Evolutionary conservation across 768 basidiomycete genomes (phyloP), one percentile per base, ranked within the genome.

Genomic region (Asterophora lycoperdoides): DNA sequence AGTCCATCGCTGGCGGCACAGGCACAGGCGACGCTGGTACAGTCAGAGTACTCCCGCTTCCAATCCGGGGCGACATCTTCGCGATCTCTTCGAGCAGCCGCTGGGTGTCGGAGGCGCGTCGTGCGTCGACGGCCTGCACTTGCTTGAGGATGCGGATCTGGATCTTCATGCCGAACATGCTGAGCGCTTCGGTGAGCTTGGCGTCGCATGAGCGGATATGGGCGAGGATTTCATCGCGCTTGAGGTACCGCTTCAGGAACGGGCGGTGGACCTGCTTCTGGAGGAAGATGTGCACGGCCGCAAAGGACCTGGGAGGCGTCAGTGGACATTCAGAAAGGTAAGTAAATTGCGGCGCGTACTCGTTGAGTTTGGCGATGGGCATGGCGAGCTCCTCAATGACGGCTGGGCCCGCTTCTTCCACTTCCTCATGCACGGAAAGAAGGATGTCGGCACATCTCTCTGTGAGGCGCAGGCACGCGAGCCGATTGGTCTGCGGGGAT

Each of bases 221-320:
- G 2, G 69, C 66, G 13, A 74, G 60, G 23, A 83, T 83, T 53
- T 90, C 86, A 33, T 86, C 83, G 36, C 86, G 78, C 60, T 82
- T 81, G 33, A 92, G 72, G 59, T 87, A 91, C 4, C 87, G 75
- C 64, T 88, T 87, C 53, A 92, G 65, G 68, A 89, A 91, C 0
- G 89, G 84, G 1, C 86, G 70, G 35, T 78, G 70, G 13, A 72
- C 68, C 54, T 88, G 81, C 54, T 79, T 82, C 46, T 71, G 58
- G 20, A 88, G 70, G 54, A 89, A 77, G 2, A 59, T 54, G 34
- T 70, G 67, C 3, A 87, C 75, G 4, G 63, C 41, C 2, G 54
- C 48, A 56, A 77, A 81, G 0, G 78, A 62, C 19, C 72, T 74
- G 28, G 17, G 18, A 18, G 13, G 17, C 34, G 46, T 30, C 43